Evolutionary conservation across 1,139 yeast genomes (phyloP).

Genomic region (Cylindricascospora bacillispora): DNA sequence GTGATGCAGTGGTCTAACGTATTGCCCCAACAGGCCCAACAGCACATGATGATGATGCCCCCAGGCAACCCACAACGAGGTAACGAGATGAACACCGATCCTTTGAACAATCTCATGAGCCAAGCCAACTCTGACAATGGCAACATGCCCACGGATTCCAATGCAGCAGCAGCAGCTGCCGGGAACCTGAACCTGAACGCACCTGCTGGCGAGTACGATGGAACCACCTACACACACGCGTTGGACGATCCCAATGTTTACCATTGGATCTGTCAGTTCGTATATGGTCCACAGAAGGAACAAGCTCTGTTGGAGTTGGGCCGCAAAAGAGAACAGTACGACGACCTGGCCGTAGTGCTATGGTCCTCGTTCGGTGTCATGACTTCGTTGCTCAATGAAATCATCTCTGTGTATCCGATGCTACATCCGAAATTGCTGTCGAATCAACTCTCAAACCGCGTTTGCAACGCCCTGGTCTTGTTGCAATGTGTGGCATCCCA

Average conservation of each 20-base stretch:
- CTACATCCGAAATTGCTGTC: slow-evolving; percentile 79
- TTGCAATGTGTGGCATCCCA: slow-evolving; percentile 96
- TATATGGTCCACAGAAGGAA: slow-evolving; percentile 82
- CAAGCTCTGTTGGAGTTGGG: slow-evolving; percentile 87
- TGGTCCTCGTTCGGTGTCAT: slow-evolving; percentile 97
- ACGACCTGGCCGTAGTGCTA: slow-evolving; percentile 79
- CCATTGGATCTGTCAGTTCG: slow-evolving; percentile 81
- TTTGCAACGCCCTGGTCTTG: slow-evolving; percentile 88
- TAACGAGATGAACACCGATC: no score
- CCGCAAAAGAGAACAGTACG: slow-evolving; percentile 87
- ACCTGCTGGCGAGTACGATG: neutral
- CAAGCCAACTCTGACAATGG: slow-evolving; percentile 1
- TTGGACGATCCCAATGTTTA: slow-evolving; percentile 78
- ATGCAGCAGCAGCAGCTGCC: neutral
- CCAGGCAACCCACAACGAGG: no score
- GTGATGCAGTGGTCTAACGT: no score
- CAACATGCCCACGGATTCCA: neutral
- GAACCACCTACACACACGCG: slow-evolving; percentile 44
- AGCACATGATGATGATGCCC: no score
- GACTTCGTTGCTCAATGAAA: slow-evolving; percentile 84
- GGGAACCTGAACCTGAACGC: neutral
- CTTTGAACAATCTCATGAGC: neutral
- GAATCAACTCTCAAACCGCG: slow-evolving; percentile 81
- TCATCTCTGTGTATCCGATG: slow-evolving; percentile 78
- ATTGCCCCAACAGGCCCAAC: no score